phyloP scores from a whole-genome alignment of 148 eudicot genomes.

The Polygonum maritimum region DNA sequence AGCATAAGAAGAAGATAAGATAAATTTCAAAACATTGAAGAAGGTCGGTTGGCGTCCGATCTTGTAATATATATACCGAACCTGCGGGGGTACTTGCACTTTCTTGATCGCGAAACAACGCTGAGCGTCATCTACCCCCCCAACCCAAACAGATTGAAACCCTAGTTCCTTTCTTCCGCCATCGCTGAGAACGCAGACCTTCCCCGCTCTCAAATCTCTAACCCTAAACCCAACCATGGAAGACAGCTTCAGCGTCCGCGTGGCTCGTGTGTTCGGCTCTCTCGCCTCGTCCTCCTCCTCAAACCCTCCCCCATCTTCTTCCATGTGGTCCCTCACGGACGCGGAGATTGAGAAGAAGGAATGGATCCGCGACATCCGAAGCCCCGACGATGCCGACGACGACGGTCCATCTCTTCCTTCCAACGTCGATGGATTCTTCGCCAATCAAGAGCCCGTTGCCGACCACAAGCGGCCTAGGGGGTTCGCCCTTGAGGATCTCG shows the following conservation, averaged over 20 bases:
- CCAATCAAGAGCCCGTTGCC: neutral
- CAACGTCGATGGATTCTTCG: slow-evolving; percentile 23
- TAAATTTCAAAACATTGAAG: neutral
- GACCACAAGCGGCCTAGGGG: neutral
- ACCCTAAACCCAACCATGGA: slow-evolving; percentile 29
- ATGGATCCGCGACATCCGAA: slow-evolving; percentile 37
- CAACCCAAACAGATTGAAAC: neutral
- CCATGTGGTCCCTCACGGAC: slow-evolving; percentile 65
- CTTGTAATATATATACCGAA: neutral
- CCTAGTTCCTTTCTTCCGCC: neutral
- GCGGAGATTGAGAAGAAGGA: slow-evolving; percentile 43
- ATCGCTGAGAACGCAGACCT: neutral
- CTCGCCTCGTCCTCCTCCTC: slow-evolving; percentile 30
- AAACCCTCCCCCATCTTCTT: slow-evolving; percentile 18
- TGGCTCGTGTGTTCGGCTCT: slow-evolving; percentile 48
- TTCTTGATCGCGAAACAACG: neutral
- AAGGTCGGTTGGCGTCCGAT: neutral
- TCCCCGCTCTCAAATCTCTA: neutral
- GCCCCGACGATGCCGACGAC: slow-evolving; percentile 17
- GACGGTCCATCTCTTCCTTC: slow-evolving; percentile 18
- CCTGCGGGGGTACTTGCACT: neutral
- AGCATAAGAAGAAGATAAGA: too few species aligned
- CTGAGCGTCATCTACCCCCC: neutral
- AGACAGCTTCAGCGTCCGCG: slow-evolving; percentile 55
- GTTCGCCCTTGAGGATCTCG: slow-evolving; percentile 9